A percentile compares a stretch with the other conserved stretches of the same genome.
Conservation (phyloP, 352 stramenopile genomes). For the Globisporangium uncinulatum region DNA sequence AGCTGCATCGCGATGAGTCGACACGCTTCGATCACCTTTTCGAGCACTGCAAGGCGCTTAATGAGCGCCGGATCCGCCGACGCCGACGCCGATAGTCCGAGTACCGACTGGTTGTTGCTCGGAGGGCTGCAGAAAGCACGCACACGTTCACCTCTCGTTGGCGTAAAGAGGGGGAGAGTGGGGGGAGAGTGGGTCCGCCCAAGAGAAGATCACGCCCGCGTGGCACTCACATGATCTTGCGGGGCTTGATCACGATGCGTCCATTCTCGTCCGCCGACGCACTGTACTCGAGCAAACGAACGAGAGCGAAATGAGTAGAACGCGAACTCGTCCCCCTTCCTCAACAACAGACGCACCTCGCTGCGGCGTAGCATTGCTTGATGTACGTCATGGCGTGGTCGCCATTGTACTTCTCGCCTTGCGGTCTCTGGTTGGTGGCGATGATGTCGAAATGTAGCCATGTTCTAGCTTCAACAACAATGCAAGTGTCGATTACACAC, state of each 20-base stretch:
- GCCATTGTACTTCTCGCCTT: conserved; percentile 65
- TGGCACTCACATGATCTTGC: conserved; percentile 47
- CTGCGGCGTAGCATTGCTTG: conserved; percentile 84
- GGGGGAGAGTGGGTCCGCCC: too few species aligned
- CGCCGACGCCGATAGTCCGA: conserved; percentile 8
- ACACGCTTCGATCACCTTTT: conserved; percentile 78
- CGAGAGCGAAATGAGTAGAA: too few species aligned
- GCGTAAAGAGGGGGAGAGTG: not conserved
- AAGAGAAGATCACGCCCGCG: too few species aligned
- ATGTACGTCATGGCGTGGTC: conserved; percentile 81
- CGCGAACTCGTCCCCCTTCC: too few species aligned
- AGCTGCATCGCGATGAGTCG: conserved; percentile 78
- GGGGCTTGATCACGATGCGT: conserved; percentile 63
- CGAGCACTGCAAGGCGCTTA: conserved; percentile 56
- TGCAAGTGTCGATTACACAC: not conserved
- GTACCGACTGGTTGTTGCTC: not conserved
- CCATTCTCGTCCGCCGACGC: conserved; percentile 81
- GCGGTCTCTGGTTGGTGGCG: conserved; percentile 16
- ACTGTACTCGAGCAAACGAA: conserved; percentile 20
- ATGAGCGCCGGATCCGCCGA: conserved; percentile 32
- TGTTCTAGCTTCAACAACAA: not conserved
- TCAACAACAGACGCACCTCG: conserved; percentile 30
- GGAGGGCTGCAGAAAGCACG: conserved; percentile 8
- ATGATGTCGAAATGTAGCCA: not conserved
- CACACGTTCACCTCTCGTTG: not conserved